Conservation (phyloP, 305 asterid genomes). For the Stenogyne calaminthoides region DNA sequence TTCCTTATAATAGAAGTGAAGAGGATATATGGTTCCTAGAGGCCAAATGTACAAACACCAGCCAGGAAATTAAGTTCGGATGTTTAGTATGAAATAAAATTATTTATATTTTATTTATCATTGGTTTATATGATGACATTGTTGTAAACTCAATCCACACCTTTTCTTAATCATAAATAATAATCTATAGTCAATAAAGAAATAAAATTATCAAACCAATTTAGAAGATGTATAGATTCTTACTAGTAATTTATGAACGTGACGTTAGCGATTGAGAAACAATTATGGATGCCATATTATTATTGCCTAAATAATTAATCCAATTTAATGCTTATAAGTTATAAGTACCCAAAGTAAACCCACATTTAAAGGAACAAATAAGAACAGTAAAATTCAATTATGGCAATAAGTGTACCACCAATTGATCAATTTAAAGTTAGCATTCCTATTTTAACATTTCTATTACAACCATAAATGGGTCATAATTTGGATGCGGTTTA, state of each 20-base stretch:
- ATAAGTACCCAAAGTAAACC: background rate
- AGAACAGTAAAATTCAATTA: background rate
- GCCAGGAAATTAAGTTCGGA: background rate
- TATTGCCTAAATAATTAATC: background rate
- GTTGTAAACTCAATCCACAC: too few species aligned
- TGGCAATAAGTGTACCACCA: conserved; percentile 25
- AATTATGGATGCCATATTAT: background rate
- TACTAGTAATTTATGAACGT: too few species aligned
- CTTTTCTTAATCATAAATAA: too few species aligned
- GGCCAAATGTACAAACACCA: background rate
- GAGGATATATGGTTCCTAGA: too few species aligned
- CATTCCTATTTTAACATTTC: background rate
- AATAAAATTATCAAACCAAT: too few species aligned
- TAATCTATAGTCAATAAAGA: too few species aligned
- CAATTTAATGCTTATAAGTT: background rate
- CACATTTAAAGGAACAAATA: background rate
- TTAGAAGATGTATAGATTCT: too few species aligned
- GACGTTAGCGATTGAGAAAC: too few species aligned
- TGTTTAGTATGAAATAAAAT: too few species aligned
- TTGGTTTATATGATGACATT: too few species aligned
- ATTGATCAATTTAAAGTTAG: conserved; percentile 3
- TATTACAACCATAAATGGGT: background rate
- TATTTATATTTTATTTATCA: background rate
- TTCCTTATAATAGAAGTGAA: background rate
- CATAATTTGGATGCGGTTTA: background rate